Conservation (phyloP, 176 grass and related monocot genomes). For the Saccharum spontaneum region DNA sequence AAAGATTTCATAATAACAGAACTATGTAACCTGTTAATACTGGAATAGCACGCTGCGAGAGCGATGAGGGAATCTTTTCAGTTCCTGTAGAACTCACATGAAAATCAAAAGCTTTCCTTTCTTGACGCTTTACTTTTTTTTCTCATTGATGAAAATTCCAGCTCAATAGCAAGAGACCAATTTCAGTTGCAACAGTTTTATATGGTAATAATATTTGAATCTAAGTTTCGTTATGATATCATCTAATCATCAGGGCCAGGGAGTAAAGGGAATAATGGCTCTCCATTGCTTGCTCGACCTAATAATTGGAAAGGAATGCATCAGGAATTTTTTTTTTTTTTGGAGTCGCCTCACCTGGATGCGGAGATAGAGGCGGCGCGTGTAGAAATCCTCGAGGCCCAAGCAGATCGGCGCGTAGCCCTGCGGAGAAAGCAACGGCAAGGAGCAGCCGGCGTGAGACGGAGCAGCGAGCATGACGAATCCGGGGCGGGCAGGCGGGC, state of each 20-base stretch:
- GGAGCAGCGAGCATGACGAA: background rate
- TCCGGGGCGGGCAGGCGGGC: background rate
- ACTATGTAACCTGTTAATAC: background rate
- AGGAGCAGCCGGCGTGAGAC: background rate
- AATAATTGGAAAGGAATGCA: background rate
- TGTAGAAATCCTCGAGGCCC: slow-evolving; percentile 96
- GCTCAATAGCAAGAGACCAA: background rate
- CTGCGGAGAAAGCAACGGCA: slow-evolving; percentile 30
- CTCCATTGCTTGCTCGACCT: background rate
- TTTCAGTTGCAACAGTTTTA: background rate
- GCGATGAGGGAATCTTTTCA: background rate
- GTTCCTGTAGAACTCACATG: background rate
- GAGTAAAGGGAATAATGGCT: background rate
- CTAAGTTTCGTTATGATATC: background rate
- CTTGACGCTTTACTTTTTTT: background rate
- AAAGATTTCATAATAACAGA: background rate
- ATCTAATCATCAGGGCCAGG: background rate
- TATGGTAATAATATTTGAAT: background rate
- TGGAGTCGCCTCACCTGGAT: slow-evolving; percentile 66
- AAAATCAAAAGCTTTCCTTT: background rate
- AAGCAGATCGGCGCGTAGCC: slow-evolving; percentile 93
- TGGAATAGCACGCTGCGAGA: background rate
- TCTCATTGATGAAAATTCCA: background rate
- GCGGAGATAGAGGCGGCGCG: slow-evolving; percentile 87
- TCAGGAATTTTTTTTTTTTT: background rate